Conservation (phyloP, 2,329 filamentous ascomycete species). For the Furcasterigmium sp. region DNA sequence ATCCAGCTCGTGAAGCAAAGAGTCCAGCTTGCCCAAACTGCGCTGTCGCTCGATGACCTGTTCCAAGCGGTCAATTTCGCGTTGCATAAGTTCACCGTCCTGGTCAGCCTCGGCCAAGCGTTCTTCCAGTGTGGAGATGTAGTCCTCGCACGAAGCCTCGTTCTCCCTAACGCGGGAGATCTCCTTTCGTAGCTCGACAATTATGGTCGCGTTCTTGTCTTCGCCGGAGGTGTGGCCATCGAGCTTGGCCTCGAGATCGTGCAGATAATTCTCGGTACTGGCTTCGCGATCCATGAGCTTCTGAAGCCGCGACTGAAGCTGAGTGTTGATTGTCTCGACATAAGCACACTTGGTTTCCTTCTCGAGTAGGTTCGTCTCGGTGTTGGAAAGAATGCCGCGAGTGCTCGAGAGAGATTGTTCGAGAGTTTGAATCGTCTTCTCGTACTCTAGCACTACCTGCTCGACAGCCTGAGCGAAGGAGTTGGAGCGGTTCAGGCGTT, state of each 20-base stretch:
- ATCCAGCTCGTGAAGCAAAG: slow-evolving; percentile 85
- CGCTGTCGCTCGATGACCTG: slow-evolving; percentile 93
- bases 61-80: slow-evolving; percentile 89
- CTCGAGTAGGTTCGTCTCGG: slow-evolving; percentile 83
- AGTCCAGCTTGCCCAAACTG: slow-evolving; percentile 91
- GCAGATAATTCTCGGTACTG: slow-evolving; percentile 87
- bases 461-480: slow-evolving; percentile 95
- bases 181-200: slow-evolving; percentile 86
- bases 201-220: slow-evolving; percentile 83
- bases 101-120: slow-evolving; percentile 93
- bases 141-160: slow-evolving; percentile 86
- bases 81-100: slow-evolving; percentile 93
- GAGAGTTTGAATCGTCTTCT: slow-evolving; percentile 93
- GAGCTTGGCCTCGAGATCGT: slow-evolving; percentile 84
- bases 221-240: slow-evolving; percentile 88
- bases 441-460: slow-evolving; percentile 93
- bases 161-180: slow-evolving; percentile 83
- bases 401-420: slow-evolving; percentile 90
- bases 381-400: slow-evolving; percentile 72
- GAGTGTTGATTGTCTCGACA: slow-evolving; percentile 83
- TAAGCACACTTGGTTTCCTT: slow-evolving; percentile 93
- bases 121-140: slow-evolving; percentile 95
- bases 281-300: slow-evolving; percentile 89
- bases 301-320: slow-evolving; percentile 84
- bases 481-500: slow-evolving; percentile 88